Conservation (phyloP, 345 rosid species). For the Gossypium turneri region DNA sequence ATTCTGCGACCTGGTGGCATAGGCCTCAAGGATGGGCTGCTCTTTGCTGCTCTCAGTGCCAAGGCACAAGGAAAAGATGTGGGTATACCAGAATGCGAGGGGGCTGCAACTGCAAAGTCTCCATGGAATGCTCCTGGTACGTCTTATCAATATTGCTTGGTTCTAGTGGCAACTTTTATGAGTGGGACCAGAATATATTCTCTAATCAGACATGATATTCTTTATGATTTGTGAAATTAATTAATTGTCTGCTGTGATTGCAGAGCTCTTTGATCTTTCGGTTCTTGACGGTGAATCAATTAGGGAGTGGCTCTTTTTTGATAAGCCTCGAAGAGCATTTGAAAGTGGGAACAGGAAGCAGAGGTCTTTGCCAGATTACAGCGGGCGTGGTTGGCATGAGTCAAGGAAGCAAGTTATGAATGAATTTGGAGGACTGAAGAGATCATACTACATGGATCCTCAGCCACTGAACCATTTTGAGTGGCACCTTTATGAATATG, state of each 20-base stretch:
- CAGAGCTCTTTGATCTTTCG: conserved; percentile 93
- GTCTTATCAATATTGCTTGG: conserved; percentile 18
- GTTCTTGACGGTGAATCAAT: conserved; percentile 89
- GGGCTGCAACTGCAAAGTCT: conserved; percentile 98
- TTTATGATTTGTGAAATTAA: conserved; percentile 16
- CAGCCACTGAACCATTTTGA: conserved; percentile 87
- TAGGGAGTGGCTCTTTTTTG: conserved; percentile 99
- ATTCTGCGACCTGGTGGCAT: conserved; percentile 96
- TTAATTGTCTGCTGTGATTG: conserved; percentile 27
- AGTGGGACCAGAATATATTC: conserved; percentile 12
- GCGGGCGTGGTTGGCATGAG: conserved; percentile 99
- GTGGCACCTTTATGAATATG: conserved; percentile 99
- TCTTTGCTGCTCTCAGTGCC: conserved; percentile 83
- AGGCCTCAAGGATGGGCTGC: conserved; percentile 82
- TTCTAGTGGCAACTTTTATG: background rate
- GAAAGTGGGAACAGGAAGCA: conserved; percentile 99
- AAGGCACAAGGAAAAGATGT: conserved; percentile 87
- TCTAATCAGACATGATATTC: background rate
- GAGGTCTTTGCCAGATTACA: conserved; percentile 93
- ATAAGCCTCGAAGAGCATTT: conserved; percentile 97
- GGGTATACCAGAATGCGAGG: conserved; percentile 96
- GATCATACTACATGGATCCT: conserved; percentile 99
- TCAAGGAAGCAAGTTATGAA: conserved; percentile 97
- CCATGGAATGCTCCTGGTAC: conserved; percentile 99
- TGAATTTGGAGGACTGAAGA: conserved; percentile 89